Percentiles rank a stretch among this genome's conserved stretches.
Conservation (phyloP, 2,329 filamentous ascomycete genomes). For the Fusarium algeriense region DNA sequence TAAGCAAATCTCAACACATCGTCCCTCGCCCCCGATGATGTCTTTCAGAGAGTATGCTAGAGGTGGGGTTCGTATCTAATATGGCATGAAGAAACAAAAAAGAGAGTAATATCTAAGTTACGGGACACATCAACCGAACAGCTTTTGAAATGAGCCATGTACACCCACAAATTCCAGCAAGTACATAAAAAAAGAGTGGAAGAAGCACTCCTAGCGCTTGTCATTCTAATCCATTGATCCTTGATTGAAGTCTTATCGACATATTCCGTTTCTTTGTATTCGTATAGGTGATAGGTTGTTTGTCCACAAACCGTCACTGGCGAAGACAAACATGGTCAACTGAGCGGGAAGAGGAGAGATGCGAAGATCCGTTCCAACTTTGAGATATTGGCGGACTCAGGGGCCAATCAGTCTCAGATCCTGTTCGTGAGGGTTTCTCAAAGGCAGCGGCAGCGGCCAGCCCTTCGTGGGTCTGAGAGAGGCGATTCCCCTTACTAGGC, state of each 20-base stretch:
- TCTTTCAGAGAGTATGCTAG: not conserved
- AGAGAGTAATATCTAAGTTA: constrained; percentile 37
- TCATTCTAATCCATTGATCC: not conserved
- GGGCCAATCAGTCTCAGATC: constrained; percentile 25
- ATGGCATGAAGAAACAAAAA: constrained; percentile 7
- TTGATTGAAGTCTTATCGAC: not conserved
- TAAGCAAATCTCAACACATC: constrained; percentile 1
- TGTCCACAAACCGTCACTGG: not conserved
- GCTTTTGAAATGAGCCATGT: not conserved
- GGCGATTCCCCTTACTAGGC: constrained; percentile 2
- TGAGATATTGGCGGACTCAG: constrained; percentile 20
- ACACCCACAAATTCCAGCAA: not conserved
- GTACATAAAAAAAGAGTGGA: not conserved
- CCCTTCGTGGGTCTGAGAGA: constrained; percentile 35
- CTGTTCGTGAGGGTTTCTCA: constrained; percentile 51
- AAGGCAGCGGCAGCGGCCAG: constrained; percentile 49
- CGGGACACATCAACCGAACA: not conserved
- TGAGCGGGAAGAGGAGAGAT: constrained; percentile 23
- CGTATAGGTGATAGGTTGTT: constrained; percentile 8
- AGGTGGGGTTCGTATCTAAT: constrained; percentile 24
- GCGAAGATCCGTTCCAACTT: constrained; percentile 28
- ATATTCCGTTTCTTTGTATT: constrained; percentile 5
- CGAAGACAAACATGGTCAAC: constrained; percentile 17
- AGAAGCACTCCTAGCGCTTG: not conserved
- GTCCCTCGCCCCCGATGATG: not conserved